phyloP scores from a whole-genome alignment of 2,329 filamentous ascomycete species.

The Dothideomycetes sp. region DNA sequence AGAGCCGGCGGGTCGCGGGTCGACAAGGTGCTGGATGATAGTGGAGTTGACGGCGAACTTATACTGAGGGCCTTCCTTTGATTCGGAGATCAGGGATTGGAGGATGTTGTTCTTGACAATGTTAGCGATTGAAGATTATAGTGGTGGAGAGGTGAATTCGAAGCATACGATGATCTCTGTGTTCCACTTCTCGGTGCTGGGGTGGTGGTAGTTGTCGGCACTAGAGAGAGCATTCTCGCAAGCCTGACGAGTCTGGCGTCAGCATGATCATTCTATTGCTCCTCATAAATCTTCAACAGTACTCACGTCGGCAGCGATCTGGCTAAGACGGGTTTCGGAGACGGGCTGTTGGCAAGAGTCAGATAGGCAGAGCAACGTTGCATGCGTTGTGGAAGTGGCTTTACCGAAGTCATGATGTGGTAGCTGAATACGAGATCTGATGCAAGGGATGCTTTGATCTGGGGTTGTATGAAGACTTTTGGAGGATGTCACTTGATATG shows the following conservation, averaged over 20 bases:
- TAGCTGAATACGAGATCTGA: too few relatives aligned
- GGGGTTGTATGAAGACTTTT: too few relatives aligned
- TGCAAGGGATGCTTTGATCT: too few relatives aligned
- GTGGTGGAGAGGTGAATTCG: slow-evolving; percentile 22
- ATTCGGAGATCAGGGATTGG: slow-evolving; percentile 64
- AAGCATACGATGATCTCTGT: slow-evolving; percentile 74
- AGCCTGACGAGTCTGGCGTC: slow-evolving; percentile 46
- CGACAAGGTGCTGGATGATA: slow-evolving; percentile 86
- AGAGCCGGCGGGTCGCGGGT: slow-evolving; percentile 56
- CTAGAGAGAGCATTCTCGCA: slow-evolving; percentile 68
- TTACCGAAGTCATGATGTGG: slow-evolving; percentile 11
- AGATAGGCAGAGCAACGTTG: slow-evolving; percentile 3
- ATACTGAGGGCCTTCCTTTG: slow-evolving; percentile 54
- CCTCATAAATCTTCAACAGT: too few relatives aligned
- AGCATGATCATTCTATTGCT: neutral
- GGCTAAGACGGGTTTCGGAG: slow-evolving; percentile 65
- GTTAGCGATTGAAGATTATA: slow-evolving; percentile 24
- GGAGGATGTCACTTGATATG: too few relatives aligned
- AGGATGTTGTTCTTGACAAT: slow-evolving; percentile 63
- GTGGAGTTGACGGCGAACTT: slow-evolving; percentile 98
- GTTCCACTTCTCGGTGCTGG: slow-evolving; percentile 82
- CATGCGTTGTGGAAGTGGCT: neutral
- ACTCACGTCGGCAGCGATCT: slow-evolving; percentile 70
- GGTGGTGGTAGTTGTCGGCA: slow-evolving; percentile 76
- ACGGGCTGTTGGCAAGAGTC: slow-evolving; percentile 51